phyloP scores from a whole-genome alignment of 345 rosid genomes.

The Salix exigua region DNA sequence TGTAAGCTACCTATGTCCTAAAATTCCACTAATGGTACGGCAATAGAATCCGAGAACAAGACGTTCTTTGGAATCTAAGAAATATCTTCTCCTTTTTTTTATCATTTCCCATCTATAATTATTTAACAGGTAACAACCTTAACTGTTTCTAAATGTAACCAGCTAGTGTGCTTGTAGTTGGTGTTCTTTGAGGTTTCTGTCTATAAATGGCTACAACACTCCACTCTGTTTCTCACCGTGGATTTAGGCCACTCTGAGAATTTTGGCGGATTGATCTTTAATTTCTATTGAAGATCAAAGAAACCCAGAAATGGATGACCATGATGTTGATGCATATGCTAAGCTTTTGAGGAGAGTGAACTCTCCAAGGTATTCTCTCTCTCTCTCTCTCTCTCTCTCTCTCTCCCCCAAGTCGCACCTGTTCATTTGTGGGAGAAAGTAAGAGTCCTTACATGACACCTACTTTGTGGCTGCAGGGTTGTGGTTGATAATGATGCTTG shows the following conservation, averaged over 20 bases:
- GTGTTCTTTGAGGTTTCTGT: not conserved
- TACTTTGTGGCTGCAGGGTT: slow-evolving; percentile 45
- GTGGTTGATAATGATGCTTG: slow-evolving; percentile 66
- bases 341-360: slow-evolving; percentile 88
- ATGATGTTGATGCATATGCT: slow-evolving; percentile 67
- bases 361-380: slow-evolving; percentile 56
- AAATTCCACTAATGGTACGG: not conserved
- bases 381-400: no score
- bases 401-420: not conserved
- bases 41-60: slow-evolving; percentile 28
- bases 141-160: not conserved
- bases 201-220: not conserved
- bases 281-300: not conserved
- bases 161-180: not conserved
- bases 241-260: not conserved
- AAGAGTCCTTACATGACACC: not conserved
- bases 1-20: not conserved
- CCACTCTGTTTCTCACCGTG: not conserved
- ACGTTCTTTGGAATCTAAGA: slow-evolving; percentile 16
- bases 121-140: not conserved
- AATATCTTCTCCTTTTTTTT: slow-evolving; percentile 18
- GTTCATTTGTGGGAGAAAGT: not conserved
- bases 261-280: not conserved
- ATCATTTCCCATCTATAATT: no score
- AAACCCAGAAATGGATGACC: not conserved